phyloP scores from a whole-genome alignment of 2,329 filamentous ascomycete genomes.

The Fusarium guadeloupense region DNA sequence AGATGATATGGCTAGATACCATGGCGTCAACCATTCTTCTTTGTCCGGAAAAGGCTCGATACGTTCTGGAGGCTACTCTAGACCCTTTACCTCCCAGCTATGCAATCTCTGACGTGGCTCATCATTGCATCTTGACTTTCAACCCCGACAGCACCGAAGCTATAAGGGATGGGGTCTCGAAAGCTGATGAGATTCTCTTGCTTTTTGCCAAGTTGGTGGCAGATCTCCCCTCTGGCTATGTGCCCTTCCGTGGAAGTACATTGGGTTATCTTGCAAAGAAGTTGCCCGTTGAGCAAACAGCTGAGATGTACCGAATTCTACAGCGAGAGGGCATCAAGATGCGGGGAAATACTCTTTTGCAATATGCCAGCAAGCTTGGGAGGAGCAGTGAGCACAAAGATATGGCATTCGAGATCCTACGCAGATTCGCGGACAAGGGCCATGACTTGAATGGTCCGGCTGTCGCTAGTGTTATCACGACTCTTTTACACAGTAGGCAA shows the following conservation, averaged over 20 bases:
- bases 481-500: constrained; percentile 59
- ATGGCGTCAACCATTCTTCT: constrained; percentile 51
- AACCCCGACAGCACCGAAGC: constrained; percentile 24
- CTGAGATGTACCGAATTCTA: constrained; percentile 51
- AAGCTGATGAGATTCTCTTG: constrained; percentile 46
- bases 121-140: constrained; percentile 44
- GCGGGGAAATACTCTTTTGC: constrained; percentile 56
- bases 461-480: constrained; percentile 65
- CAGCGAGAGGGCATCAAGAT: constrained; percentile 43
- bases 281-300: constrained; percentile 44
- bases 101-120: constrained; percentile 50
- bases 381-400: constrained; percentile 52
- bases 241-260: constrained; percentile 52
- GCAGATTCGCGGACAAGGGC: constrained; percentile 47
- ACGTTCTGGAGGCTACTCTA: constrained; percentile 51
- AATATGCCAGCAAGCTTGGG: constrained; percentile 59
- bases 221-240: constrained; percentile 42
- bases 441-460: constrained; percentile 58
- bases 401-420: constrained; percentile 54
- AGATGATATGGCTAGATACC: constrained; percentile 44
- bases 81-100: constrained; percentile 51
- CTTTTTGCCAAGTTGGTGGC: constrained; percentile 44
- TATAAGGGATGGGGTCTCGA: constrained; percentile 34
- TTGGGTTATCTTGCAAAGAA: constrained; percentile 48
- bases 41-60: constrained; percentile 45